Conservation (phyloP, 2,329 filamentous ascomycete genomes). For the Beauveria rudraprayagi region DNA sequence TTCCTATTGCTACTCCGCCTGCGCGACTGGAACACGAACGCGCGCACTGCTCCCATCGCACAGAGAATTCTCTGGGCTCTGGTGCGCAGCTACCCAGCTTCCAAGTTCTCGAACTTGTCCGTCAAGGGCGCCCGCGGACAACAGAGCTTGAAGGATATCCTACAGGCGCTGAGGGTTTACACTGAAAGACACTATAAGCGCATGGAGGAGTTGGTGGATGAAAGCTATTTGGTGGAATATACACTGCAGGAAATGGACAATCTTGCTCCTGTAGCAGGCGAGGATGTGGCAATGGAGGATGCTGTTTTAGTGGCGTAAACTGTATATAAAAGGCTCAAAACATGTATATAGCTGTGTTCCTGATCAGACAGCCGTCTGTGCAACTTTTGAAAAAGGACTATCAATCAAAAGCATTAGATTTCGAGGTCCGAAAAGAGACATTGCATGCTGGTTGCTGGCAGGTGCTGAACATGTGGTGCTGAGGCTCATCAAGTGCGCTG, state of each 20-base stretch:
- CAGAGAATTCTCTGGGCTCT: conserved; percentile 77
- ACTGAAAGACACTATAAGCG: conserved; percentile 89
- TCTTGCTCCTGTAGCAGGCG: conserved; percentile 40
- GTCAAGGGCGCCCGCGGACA: conserved; percentile 49
- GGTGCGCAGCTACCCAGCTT: conserved; percentile 72
- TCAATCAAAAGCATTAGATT: not conserved
- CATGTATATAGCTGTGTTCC: not conserved
- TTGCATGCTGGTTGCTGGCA: not conserved
- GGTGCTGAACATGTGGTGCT: not conserved
- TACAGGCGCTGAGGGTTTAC: conserved; percentile 82
- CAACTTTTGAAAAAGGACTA: not conserved
- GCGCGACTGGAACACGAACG: conserved; percentile 97
- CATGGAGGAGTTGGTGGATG: conserved; percentile 82
- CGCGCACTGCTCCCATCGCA: conserved; percentile 73
- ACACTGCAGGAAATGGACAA: conserved; percentile 89
- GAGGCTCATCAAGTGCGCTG: not conserved
- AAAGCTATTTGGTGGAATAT: conserved; percentile 92
- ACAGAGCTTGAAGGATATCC: conserved; percentile 69
- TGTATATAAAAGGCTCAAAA: conserved; percentile 1
- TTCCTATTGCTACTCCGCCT: conserved; percentile 73
- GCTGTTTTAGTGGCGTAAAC: conserved; percentile 32
- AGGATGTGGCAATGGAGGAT: conserved; percentile 29
- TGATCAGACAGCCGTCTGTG: not conserved
- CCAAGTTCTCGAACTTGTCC: conserved; percentile 64
- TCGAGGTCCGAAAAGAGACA: not conserved